Evolutionary conservation across 169 alveolate genomes (phyloP).

Genomic region (Plasmodium malariae): DNA sequence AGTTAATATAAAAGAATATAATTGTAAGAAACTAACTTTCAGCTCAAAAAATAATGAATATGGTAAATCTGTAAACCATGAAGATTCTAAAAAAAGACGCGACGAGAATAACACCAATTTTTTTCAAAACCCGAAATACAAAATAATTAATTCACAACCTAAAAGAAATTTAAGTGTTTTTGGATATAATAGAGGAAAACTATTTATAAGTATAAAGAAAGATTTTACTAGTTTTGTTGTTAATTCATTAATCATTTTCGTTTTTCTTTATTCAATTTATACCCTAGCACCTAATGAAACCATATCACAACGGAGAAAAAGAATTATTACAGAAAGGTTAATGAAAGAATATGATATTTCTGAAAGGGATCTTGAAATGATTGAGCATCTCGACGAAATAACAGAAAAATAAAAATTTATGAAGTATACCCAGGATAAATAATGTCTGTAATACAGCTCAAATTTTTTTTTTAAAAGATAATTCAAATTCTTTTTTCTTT

Average conservation of each 20-base stretch:
- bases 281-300: conserved; percentile 77
- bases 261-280: conserved; percentile 63
- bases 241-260: conserved; percentile 65
- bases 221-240: conserved; percentile 76
- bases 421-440: too few species aligned
- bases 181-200: conserved; percentile 72
- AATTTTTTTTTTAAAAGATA: too few species aligned
- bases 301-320: conserved; percentile 64
- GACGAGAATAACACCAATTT: conserved; percentile 25
- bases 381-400: conserved; percentile 55
- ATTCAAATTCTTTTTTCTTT: too few species aligned
- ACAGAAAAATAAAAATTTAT: conserved; percentile 35
- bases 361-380: conserved; percentile 71
- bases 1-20: conserved; percentile 20
- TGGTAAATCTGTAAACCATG: not conserved
- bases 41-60: conserved; percentile 26
- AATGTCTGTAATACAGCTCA: too few species aligned
- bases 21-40: conserved; percentile 27
- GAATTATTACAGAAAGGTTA: conserved; percentile 69
- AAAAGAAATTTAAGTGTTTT: conserved; percentile 73
- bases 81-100: conserved; percentile 21
- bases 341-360: conserved; percentile 72
- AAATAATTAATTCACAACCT: conserved; percentile 61
- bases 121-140: conserved; percentile 41
- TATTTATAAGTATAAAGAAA: conserved; percentile 72